Evolutionary conservation across 2,329 filamentous ascomycete genomes (phyloP).

Genomic region (Cytospora chrysosperma): DNA sequence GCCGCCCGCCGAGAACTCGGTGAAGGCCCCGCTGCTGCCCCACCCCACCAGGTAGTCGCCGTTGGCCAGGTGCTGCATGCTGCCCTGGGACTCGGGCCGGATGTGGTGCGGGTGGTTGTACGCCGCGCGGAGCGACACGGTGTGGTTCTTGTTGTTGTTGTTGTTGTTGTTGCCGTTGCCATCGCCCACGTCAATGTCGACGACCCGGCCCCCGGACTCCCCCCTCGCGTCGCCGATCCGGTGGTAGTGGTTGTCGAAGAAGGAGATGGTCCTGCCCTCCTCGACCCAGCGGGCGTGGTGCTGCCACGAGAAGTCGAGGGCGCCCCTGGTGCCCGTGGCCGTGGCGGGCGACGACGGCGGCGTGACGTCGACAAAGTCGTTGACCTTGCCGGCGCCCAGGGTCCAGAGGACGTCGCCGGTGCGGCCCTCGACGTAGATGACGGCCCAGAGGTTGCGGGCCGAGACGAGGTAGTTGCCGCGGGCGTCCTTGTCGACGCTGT

Average conservation of each 20-base stretch:
- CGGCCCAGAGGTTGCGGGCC: slow-evolving; percentile 32
- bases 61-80: slow-evolving; percentile 53
- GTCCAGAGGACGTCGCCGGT: slow-evolving; percentile 38
- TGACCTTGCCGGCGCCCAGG: slow-evolving; percentile 35
- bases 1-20: slow-evolving; percentile 24
- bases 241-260: slow-evolving; percentile 38
- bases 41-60: slow-evolving; percentile 57
- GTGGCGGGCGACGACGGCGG: slow-evolving; percentile 24
- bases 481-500: slow-evolving; percentile 36
- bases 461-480: slow-evolving; percentile 40
- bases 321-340: slow-evolving; percentile 30
- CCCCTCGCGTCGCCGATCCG: slow-evolving; percentile 24
- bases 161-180: too few relatives aligned
- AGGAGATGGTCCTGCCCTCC: slow-evolving; percentile 32
- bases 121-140: slow-evolving; percentile 31
- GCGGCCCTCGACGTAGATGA: slow-evolving; percentile 28
- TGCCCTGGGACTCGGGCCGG: slow-evolving; percentile 36
- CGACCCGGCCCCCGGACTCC: slow-evolving; percentile 25
- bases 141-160: too few relatives aligned
- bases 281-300: slow-evolving; percentile 36
- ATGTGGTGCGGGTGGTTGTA: slow-evolving; percentile 31
- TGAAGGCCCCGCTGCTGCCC: slow-evolving; percentile 29
- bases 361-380: slow-evolving; percentile 36
- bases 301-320: slow-evolving; percentile 36
- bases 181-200: slow-evolving; percentile 31